Percentiles rank a stretch among this genome's conserved stretches.
Conservation (phyloP, 2,329 filamentous ascomycete genomes). For the Coniochaeta pulveracea region DNA sequence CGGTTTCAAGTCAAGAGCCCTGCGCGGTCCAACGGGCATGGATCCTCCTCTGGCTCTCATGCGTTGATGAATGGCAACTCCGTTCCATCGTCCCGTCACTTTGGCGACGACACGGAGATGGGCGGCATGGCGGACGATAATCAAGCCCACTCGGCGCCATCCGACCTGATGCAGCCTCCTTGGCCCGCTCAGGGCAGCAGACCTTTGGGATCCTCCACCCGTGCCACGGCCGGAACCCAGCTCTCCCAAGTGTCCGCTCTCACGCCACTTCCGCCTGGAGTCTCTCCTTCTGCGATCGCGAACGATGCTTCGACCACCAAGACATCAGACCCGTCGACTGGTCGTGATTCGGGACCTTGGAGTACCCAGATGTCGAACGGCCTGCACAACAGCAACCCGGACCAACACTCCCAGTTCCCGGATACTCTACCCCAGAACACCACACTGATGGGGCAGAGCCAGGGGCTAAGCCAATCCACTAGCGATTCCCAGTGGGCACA, state of each 20-base stretch:
- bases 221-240: constrained; percentile 35
- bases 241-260: constrained; percentile 54
- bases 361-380: constrained; percentile 68
- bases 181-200: constrained; percentile 20
- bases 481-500: constrained; percentile 45
- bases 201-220: constrained; percentile 22
- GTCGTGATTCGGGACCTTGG: constrained; percentile 48
- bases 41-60: constrained; percentile 26
- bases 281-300: constrained; percentile 46
- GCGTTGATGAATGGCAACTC: constrained; percentile 45
- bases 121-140: constrained; percentile 37
- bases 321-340: constrained; percentile 59
- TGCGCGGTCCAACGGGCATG: constrained; percentile 48
- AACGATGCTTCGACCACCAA: constrained; percentile 96
- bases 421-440: constrained; percentile 37
- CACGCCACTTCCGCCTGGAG: constrained; percentile 43
- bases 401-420: constrained; percentile 31
- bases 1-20: constrained; percentile 42
- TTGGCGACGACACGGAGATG: constrained; percentile 52
- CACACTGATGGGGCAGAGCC: constrained; percentile 8
- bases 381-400: constrained; percentile 29
- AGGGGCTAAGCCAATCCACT: constrained; percentile 28
- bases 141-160: constrained; percentile 26
- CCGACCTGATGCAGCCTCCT: constrained; percentile 36
- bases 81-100: constrained; percentile 28